Conservation (phyloP, 441 rosid species). For the Arabidopsis lyrata region DNA sequence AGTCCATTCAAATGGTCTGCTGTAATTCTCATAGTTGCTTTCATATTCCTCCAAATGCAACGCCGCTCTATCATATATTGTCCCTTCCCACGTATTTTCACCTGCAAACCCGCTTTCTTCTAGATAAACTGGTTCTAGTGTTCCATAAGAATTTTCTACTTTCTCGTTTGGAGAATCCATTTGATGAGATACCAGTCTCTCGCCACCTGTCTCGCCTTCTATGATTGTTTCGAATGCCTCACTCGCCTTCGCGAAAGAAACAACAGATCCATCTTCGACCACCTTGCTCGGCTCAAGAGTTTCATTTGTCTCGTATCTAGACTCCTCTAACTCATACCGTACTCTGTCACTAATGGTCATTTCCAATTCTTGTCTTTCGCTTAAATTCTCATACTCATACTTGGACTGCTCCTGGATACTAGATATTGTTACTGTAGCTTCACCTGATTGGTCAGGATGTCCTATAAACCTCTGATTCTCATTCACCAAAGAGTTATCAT, state of each 20-base stretch:
- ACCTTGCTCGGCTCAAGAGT: conserved; percentile 18
- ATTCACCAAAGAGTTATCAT: conserved; percentile 1
- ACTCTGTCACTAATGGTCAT: conserved; percentile 27
- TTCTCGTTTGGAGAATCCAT: background rate
- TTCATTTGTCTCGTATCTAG: conserved; percentile 20
- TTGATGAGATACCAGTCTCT: conserved; percentile 24
- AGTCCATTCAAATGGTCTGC: conserved; percentile 1
- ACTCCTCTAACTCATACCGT: conserved; percentile 18
- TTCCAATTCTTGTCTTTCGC: conserved; percentile 23
- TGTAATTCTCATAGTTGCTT: conserved; percentile 35
- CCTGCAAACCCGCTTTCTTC: conserved; percentile 28
- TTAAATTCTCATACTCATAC: conserved; percentile 20
- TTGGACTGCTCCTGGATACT: conserved; percentile 23
- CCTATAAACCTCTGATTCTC: conserved; percentile 23
- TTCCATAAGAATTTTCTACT: conserved; percentile 8
- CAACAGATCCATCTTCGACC: conserved; percentile 24
- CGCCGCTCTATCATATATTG: conserved; percentile 31
- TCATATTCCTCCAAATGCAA: conserved; percentile 47
- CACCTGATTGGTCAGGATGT: conserved; percentile 17
- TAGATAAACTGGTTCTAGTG: conserved; percentile 24
- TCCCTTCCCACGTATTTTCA: conserved; percentile 38
- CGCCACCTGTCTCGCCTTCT: conserved; percentile 11
- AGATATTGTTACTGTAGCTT: conserved; percentile 24
- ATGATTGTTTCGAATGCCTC: background rate
- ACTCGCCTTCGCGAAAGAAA: conserved; percentile 2